Base-by-base conservation (phyloP, 2,329 filamentous ascomycete genomes). In the Graphiopsis chlorocephala region DNA sequence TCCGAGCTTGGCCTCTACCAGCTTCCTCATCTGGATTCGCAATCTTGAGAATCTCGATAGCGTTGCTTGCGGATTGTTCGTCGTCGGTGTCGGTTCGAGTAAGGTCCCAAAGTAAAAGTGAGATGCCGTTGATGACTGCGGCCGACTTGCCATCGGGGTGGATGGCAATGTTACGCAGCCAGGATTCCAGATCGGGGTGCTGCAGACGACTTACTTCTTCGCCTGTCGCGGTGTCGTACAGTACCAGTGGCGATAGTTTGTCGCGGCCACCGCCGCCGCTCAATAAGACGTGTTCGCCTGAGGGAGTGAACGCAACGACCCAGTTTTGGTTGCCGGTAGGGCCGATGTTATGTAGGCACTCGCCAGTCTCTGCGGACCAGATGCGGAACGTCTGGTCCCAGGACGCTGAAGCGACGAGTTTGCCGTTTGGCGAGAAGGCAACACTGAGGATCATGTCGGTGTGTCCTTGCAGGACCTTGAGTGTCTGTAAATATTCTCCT, bases 391-490 rank as follows among this genome's bases (percentile, higher is more conserved):
- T 65, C 1, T 57, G 17, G 35, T 71, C 69, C 68, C 68, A 70
- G 15, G 55, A 57, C 8, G 67, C 69, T 11, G 66, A 67, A 8
- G 65, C 68, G 56, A 71, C 61, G 26, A 66, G 33, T 14, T 61
- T 59, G 52, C 69, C 65, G 14, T 64, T 64, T 5, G 66, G 66
- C 0, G 66, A 67, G 48, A 66, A 70, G 20, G 53, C 60, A 42
- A 67, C 68, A 66, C 69, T 69, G 48, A 68, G 66, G 50, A 70
- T 70, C 12, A 63, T 58, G 45, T 69, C 68, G 28, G 33, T 53
- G 57, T 70, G 68, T n/a, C 68, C 69, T 25, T 26, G 31, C 2
- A 70, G 52, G 28, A n/a, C 17, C n/a, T 53, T 28, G 29, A 53
- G 26, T 15, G 48, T 52, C 2, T 29, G 26, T 6, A 29, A 31